These are phyloP conservation scores for Saxophila tyrrhenica DNA, from an alignment of 495 filamentous ascomycete species.

Conservation along the genomic window DNA sequence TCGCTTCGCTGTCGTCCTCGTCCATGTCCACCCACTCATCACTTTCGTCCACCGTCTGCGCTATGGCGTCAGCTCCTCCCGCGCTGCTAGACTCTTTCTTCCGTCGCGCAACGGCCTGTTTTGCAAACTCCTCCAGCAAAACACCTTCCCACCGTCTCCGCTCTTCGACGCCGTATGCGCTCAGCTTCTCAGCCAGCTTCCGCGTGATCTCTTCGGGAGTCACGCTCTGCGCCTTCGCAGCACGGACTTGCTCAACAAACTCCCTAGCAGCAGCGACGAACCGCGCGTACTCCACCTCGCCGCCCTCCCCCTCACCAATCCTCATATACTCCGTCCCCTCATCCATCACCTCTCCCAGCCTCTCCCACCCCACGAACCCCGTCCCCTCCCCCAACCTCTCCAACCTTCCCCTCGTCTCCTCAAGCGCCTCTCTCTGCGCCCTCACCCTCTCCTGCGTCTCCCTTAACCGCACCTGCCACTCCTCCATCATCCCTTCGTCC, in stretches of 20 bases:
- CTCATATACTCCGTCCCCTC: not conserved
- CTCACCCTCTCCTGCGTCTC: slow-evolving; percentile 13
- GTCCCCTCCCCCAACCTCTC: not conserved
- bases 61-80: too few relatives aligned
- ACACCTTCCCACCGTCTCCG: not conserved
- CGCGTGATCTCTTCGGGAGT: not conserved
- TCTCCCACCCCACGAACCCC: slow-evolving; percentile 6
- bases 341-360: slow-evolving; percentile 2
- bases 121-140: not conserved
- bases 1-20: not conserved
- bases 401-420: slow-evolving; percentile 10
- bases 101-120: too few relatives aligned
- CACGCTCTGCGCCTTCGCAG: not conserved
- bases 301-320: not conserved
- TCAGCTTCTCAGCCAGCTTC: slow-evolving; percentile 1
- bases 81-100: too few relatives aligned
- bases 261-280: not conserved
- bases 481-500: too few relatives aligned
- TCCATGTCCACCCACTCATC: not conserved
- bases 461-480: too few relatives aligned
- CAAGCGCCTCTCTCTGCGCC: slow-evolving; percentile 14
- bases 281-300: not conserved
- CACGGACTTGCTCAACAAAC: not conserved
- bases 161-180: not conserved
- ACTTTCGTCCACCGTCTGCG: not conserved